Base-by-base conservation (phyloP, 495 filamentous ascomycete species). In the Penicillium maclennaniae region DNA sequence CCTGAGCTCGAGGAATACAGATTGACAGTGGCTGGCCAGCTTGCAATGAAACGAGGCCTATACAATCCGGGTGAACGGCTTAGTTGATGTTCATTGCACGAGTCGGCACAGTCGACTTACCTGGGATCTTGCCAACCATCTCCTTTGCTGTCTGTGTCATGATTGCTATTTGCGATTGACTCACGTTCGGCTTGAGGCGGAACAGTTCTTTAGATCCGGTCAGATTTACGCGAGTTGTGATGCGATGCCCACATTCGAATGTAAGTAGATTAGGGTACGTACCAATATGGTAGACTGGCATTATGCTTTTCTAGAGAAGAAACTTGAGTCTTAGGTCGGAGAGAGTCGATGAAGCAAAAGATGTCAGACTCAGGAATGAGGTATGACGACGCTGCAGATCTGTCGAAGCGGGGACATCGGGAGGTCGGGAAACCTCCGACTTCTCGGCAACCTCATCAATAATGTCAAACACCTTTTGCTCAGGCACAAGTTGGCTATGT, bases 91-190 rank as follows among this genome's bases (percentile, higher is more conserved):
- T 12, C 4, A 1, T 16, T 19, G n/a, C 9, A 17, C 15, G 1
- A 39, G 17, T 14, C 4, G 0, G 10, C 4, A 21, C 1, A 31
- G 27, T 4, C 19, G n/a, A 40, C 60, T 34, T 4, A 66, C 66
- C 71, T 25, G 71, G 69, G 53, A 75, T 68, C 48, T 74, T 62
- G 14, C 72, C 72, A 26, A 74, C 67, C 67, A 74, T 72, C 7
- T 23, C 55, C 47, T 68, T 62, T 27, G 55, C 53, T n/a, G 54
- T 51, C n/a, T 62, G 26, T 0, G 54, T 45, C 71, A 69, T 74
- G 42, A 53, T 45, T 8, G 56, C 39, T 9, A 75, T 19, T 55
- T 74, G 71, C 4, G 60, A 44, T 10, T 58, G 53, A 8, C 68
- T 69, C 10, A 73, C 63, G 49, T 62, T 61, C 48, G 55, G 55